These are phyloP conservation scores for Diplocarpon rosae DNA, from an alignment of 2,329 filamentous ascomycete species.

Conservation along the genomic window DNA sequence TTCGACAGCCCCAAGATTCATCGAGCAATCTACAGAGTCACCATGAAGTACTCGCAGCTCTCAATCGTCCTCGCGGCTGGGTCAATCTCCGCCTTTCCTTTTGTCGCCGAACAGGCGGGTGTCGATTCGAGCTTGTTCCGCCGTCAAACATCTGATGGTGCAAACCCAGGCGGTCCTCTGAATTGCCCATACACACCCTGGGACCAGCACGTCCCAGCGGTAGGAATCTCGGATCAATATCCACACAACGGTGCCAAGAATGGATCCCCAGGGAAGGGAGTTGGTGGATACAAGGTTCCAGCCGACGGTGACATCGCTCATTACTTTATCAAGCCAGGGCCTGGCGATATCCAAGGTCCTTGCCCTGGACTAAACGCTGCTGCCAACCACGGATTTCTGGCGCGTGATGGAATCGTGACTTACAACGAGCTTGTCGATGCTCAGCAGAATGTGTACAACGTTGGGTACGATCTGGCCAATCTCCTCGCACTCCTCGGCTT, in stretches of 20 bases:
- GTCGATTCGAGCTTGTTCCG: slow-evolving; percentile 28
- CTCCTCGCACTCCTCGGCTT: slow-evolving; percentile 18
- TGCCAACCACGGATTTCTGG: slow-evolving; percentile 32
- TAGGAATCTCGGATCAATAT: slow-evolving; percentile 26
- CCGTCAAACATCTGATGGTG: slow-evolving; percentile 26
- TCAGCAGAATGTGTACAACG: slow-evolving; percentile 21
- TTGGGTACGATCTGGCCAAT: slow-evolving; percentile 16
- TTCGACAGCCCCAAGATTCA: background rate
- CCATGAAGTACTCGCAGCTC: slow-evolving; percentile 17
- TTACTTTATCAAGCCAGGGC: slow-evolving; percentile 15
- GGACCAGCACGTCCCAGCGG: slow-evolving; percentile 29
- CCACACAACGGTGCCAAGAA: slow-evolving; percentile 35
- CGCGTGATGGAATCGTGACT: slow-evolving; percentile 28
- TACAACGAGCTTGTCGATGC: slow-evolving; percentile 22
- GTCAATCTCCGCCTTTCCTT: slow-evolving; percentile 28
- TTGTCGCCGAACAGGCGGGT: slow-evolving; percentile 28
- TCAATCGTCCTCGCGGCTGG: slow-evolving; percentile 11
- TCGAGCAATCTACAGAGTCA: background rate
- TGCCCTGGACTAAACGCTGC: slow-evolving; percentile 33
- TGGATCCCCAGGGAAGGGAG: slow-evolving; percentile 31
- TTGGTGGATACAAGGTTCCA: slow-evolving; percentile 34
- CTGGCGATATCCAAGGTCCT: slow-evolving; percentile 31
- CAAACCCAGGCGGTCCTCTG: slow-evolving; percentile 13
- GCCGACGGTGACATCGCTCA: slow-evolving; percentile 26
- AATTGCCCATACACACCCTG: slow-evolving; percentile 28